Evolutionary conservation across 2,329 filamentous ascomycete species (phyloP), one percentile per base, ranked within the genome.

Genomic region (Cordyceps fumosorosea): DNA sequence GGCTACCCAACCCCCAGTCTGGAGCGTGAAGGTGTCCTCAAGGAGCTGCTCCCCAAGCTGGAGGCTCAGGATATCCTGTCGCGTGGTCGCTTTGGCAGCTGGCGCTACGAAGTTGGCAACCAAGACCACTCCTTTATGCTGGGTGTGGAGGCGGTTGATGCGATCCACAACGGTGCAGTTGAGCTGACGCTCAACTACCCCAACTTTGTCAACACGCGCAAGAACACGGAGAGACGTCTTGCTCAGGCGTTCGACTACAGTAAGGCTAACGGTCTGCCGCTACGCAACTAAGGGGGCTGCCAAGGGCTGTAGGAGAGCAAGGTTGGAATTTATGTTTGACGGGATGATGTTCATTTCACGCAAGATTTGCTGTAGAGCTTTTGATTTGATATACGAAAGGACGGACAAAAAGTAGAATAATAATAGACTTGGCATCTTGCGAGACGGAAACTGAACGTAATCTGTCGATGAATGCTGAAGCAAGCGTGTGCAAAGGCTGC

Each of bases 91-190:
- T 99, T 99, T 78, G 95, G 95, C 71, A 93, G 89, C 82, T 99
- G 95, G 95, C 85, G 91, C 74, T 99, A 99, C 81, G 95, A 99
- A 79, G 90, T 86, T 67, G 92, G 91, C 73, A 96, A 96, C 84
- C 92, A 96, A 83, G 93, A 97, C 78, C 93, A 97, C 84, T 93
- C 89, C 29, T 97, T 97, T 78, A 97, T 97, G 93, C 82, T 96
- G 65, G 93, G 93, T 74, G 93, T 96, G 22, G 93, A 97, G 80
- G 93, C 93, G 55, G 92, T 87, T 45, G 93, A 97, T 79, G 86
- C 91, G 80, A 91, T 96, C 72, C 85, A 93, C 77, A 93, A 89
- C 76, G 93, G 93, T 68, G 88, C 90, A 44, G 89, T 93, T 52
- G 93, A 97, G 83, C 80, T 96, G 72, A 96, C 93, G 37, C 85